Conservation (phyloP, 441 rosid species). For the Breynia disticha region DNA sequence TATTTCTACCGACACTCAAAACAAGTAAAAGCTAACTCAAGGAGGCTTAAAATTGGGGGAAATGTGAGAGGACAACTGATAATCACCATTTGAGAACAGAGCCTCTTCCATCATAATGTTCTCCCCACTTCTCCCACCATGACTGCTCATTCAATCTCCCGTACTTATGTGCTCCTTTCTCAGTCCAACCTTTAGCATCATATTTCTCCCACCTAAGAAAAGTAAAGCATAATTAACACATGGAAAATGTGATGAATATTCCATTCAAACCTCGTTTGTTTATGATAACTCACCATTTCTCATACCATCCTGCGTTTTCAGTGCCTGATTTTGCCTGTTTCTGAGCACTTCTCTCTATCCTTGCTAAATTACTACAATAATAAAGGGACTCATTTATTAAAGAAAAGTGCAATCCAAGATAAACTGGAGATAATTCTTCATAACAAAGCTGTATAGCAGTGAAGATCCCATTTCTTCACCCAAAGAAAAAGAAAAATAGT, state of each 20-base stretch:
- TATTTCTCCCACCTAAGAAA: constrained; percentile 91
- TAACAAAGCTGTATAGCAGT: constrained; percentile 1
- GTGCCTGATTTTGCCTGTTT: constrained; percentile 97
- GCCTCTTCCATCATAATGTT: constrained; percentile 94
- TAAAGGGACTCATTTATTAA: constrained; percentile 5
- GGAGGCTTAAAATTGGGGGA: neutral
- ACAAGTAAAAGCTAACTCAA: neutral
- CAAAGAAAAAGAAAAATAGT: no score
- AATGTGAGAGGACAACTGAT: constrained; percentile 10
- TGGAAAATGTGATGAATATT: neutral
- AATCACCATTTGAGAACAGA: constrained; percentile 91
- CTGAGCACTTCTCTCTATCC: constrained; percentile 98
- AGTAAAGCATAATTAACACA: constrained; percentile 5
- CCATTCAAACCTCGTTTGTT: constrained; percentile 6
- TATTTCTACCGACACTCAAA: neutral
- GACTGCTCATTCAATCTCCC: constrained; percentile 95
- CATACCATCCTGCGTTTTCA: constrained; percentile 95
- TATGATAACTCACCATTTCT: constrained; percentile 70
- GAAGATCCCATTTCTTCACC: constrained; percentile 2
- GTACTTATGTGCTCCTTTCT: constrained; percentile 95
- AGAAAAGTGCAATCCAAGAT: constrained; percentile 4
- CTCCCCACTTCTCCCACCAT: constrained; percentile 99
- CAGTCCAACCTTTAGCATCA: constrained; percentile 98
- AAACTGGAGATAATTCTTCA: constrained; percentile 6
- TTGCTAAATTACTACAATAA: constrained; percentile 72